Evolutionary conservation across 305 asterid genomes (phyloP).

Genomic region (Fraxinus sp.): DNA sequence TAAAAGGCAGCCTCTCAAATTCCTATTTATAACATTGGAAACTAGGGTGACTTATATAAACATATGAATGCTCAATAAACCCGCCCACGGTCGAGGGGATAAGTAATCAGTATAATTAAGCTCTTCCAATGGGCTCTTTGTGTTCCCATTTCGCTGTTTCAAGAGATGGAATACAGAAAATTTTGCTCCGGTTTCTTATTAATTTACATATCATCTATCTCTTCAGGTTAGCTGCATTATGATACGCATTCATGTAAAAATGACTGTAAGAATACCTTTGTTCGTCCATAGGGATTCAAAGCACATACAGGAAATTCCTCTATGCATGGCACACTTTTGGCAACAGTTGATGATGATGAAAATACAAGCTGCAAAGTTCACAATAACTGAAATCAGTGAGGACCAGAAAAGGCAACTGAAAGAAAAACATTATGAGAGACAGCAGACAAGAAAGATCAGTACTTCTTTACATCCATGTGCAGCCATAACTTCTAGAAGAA

Average conservation of each 20-base stretch:
- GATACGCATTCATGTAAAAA: background rate
- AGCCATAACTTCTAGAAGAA: slow-evolving; percentile 88
- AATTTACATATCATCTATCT: background rate
- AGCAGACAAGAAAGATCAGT: slow-evolving; percentile 18
- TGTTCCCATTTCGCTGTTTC: background rate
- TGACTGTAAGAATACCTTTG: slow-evolving; percentile 34
- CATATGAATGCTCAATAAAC: background rate
- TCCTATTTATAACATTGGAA: background rate
- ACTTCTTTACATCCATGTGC: slow-evolving; percentile 87
- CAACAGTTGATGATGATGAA: slow-evolving; percentile 46
- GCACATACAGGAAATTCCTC: slow-evolving; percentile 41
- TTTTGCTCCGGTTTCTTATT: background rate
- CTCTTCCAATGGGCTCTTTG: background rate
- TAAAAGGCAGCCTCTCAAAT: background rate
- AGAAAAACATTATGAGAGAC: background rate
- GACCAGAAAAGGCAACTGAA: background rate
- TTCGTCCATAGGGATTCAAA: slow-evolving; percentile 46
- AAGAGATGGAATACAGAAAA: background rate
- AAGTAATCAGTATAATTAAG: background rate
- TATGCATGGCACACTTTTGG: slow-evolving; percentile 51
- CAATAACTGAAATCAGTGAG: background rate
- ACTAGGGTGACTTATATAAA: background rate
- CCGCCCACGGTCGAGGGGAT: background rate
- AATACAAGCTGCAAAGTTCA: slow-evolving; percentile 37
- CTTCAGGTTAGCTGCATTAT: slow-evolving; percentile 7